A percentile compares a stretch with the other conserved stretches of the same genome.
These are phyloP conservation scores for Tardiomyces depauwii DNA, from an alignment of 1,139 yeast species.

Conservation along the genomic window DNA sequence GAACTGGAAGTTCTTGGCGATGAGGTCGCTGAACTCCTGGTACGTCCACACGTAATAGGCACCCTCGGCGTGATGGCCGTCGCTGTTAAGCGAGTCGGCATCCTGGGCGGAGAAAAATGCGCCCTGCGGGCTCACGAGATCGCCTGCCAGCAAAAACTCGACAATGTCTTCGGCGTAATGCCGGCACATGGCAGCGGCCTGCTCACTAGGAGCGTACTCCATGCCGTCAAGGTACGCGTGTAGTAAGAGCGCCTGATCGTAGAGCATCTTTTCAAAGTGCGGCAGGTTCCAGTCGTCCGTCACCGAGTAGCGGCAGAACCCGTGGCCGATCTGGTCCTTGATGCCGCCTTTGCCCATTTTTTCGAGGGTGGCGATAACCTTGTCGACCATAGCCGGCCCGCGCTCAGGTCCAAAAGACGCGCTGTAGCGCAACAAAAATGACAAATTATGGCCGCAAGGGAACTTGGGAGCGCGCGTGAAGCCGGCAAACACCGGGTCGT, in stretches of 20 bases:
- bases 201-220: constrained; percentile 13
- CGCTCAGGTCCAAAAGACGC: constrained; percentile 6
- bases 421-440: constrained; percentile 18
- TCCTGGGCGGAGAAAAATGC: constrained; percentile 26
- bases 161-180: constrained; percentile 18
- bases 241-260: constrained; percentile 28
- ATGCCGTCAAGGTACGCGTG: constrained; percentile 21
- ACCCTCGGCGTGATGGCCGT: constrained; percentile 22
- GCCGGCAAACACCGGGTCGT: constrained; percentile 24
- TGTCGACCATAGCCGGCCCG: constrained; percentile 6
- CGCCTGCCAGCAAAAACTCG: constrained; percentile 19
- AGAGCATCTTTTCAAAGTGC: constrained; percentile 30
- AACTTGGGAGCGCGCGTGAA: constrained; percentile 29
- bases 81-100: constrained; percentile 22
- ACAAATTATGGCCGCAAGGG: constrained; percentile 24
- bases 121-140: constrained; percentile 11
- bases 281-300: constrained; percentile 32
- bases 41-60: constrained; percentile 29
- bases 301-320: constrained; percentile 29
- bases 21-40: constrained; percentile 23
- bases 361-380: constrained; percentile 19
- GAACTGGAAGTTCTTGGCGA: constrained; percentile 12
- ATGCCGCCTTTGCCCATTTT: constrained; percentile 27
- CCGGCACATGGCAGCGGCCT: constrained; percentile 7
- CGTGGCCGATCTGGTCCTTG: constrained; percentile 29